phyloP scores from a whole-genome alignment of 139 green algal genomes.

The Chlamydomonas sphaeroides region DNA sequence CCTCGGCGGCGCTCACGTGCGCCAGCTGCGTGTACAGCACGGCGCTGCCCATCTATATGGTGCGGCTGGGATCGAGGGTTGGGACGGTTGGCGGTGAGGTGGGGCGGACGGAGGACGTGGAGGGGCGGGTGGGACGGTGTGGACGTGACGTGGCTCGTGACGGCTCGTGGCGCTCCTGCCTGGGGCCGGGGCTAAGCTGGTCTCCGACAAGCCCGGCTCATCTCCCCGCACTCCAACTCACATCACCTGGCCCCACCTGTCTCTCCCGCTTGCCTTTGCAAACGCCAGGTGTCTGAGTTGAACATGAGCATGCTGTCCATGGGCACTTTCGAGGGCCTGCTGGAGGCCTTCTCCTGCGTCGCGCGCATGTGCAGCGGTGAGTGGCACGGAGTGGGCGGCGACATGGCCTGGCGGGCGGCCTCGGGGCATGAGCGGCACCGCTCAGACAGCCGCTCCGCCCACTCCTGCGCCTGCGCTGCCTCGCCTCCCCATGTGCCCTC shows the following conservation, averaged over 20 bases:
- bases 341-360: constrained; percentile 73
- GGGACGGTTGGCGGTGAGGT: not conserved
- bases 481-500: not conserved
- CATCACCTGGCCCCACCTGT: not conserved
- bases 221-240: not conserved
- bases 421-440: not conserved
- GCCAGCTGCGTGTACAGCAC: constrained; percentile 61
- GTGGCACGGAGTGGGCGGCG: not conserved
- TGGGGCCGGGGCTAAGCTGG: not conserved
- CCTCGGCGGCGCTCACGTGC: constrained; percentile 48
- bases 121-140: not conserved
- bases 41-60: constrained; percentile 61
- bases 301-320: constrained; percentile 70
- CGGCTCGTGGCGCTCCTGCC: not conserved
- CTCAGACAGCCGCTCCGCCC: not conserved
- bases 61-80: constrained; percentile 4
- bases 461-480: not conserved
- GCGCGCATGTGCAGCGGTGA: constrained; percentile 69
- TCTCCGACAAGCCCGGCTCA: not conserved
- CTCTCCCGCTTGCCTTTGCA: not conserved
- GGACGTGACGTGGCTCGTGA: not conserved
- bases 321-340: constrained; percentile 71
- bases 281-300: constrained; percentile 53
- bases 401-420: not conserved
- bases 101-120: not conserved